phyloP scores from a whole-genome alignment of 495 filamentous ascomycete genomes.

The Parachaetomium inaequale region DNA sequence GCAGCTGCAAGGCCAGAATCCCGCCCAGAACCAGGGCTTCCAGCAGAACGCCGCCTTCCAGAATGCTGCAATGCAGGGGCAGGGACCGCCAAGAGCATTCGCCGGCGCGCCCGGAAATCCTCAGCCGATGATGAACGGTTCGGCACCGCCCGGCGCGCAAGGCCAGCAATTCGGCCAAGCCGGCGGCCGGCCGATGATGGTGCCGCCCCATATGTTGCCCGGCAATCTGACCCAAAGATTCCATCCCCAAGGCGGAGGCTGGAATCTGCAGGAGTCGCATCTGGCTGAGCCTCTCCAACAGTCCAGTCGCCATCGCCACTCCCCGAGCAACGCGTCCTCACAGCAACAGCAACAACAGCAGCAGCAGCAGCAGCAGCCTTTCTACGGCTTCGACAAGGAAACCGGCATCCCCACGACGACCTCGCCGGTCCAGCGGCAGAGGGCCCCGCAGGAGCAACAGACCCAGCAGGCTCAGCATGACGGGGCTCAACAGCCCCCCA shows the following conservation, averaged over 20 bases:
- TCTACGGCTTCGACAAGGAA: conserved; percentile 45
- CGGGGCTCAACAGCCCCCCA: conserved; percentile 1
- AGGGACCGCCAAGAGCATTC: conserved; percentile 19
- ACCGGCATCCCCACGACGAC: conserved; percentile 28
- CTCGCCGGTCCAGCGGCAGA: conserved; percentile 19
- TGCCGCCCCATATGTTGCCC: conserved; percentile 26
- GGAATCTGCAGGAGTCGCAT: conserved; percentile 46
- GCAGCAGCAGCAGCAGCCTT: conserved; percentile 25
- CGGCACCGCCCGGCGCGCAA: conserved; percentile 11
- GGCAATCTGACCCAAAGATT: conserved; percentile 29
- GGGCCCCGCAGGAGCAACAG: conserved; percentile 19
- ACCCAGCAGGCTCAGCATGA: conserved; percentile 21
- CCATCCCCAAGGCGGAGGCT: conserved; percentile 33
- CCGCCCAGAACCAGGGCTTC: conserved; percentile 14
- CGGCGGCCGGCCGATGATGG: conserved; percentile 16
- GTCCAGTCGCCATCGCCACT: conserved; percentile 35
- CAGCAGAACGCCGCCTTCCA: conserved; percentile 10
- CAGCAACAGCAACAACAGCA: conserved; percentile 13
- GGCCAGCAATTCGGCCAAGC: conserved; percentile 17
- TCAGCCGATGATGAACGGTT: conserved; percentile 18
- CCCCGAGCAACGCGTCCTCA: conserved; percentile 36
- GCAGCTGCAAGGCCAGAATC: conserved; percentile 22
- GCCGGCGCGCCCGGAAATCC: conserved; percentile 15
- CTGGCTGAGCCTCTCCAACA: conserved; percentile 43
- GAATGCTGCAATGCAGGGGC: conserved; percentile 17